Percentiles rank a stretch among this genome's conserved stretches.
These are phyloP conservation scores for Cystoderma amianthinum DNA, from an alignment of 768 basidiomycete species.

Conservation along the genomic window DNA sequence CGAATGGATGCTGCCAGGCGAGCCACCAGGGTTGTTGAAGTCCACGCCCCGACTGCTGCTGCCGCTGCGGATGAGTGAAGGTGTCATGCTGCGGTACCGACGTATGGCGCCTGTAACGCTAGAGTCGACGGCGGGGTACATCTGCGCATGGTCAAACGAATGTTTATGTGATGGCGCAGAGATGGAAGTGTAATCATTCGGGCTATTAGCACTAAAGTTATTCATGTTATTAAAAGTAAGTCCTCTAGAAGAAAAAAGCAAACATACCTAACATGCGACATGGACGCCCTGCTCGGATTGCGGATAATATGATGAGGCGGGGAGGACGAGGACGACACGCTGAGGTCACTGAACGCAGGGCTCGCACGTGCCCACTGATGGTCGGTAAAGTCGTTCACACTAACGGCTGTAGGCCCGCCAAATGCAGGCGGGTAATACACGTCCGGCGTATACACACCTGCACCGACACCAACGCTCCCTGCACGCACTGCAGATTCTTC, in stretches of 20 bases:
- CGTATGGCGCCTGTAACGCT: constrained; percentile 53
- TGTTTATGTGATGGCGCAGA: constrained; percentile 69
- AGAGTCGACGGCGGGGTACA: constrained; percentile 34
- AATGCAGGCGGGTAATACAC: background rate
- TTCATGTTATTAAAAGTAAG: constrained; percentile 25
- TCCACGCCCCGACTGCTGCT: constrained; percentile 30
- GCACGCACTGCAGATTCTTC: constrained; percentile 48
- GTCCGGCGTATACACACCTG: constrained; percentile 21
- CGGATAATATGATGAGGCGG: constrained; percentile 4
- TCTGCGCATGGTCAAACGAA: constrained; percentile 49
- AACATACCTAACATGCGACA: constrained; percentile 12
- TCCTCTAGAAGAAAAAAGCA: constrained; percentile 21
- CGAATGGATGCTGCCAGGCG: background rate
- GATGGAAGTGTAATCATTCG: constrained; percentile 35
- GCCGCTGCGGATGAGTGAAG: constrained; percentile 47
- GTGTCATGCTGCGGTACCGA: constrained; percentile 74
- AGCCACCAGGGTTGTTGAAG: background rate
- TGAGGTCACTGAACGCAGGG: constrained; percentile 32
- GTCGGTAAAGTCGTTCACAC: constrained; percentile 12
- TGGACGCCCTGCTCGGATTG: constrained; percentile 6
- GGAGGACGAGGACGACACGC: constrained; percentile 31
- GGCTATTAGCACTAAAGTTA: background rate
- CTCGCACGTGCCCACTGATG: constrained; percentile 35
- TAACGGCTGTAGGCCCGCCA: constrained; percentile 8
- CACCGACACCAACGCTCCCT: constrained; percentile 53